phyloP scores from a whole-genome alignment of 2,329 filamentous ascomycete genomes.

The Aspergillus terreus region DNA sequence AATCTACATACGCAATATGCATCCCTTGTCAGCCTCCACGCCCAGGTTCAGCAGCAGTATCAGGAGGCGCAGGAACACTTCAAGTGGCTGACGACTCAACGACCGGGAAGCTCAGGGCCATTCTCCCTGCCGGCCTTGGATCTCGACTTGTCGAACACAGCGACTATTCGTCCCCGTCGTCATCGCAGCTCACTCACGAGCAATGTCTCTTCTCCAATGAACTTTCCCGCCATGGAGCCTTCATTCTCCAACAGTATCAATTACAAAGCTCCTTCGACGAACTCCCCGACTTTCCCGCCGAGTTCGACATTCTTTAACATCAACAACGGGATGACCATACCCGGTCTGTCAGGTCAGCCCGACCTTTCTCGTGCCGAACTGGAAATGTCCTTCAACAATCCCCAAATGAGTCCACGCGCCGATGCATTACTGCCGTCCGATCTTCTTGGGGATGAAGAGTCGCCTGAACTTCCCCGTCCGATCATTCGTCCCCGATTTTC shows the following conservation, averaged over 20 bases:
- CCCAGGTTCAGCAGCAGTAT: slow-evolving; percentile 43
- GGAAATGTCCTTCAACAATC: slow-evolving; percentile 54
- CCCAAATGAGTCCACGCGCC: slow-evolving; percentile 62
- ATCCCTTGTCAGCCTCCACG: slow-evolving; percentile 38
- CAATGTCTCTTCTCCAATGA: slow-evolving; percentile 45
- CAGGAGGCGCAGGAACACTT: slow-evolving; percentile 45
- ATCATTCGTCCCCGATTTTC: slow-evolving; percentile 27
- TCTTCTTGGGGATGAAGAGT: slow-evolving; percentile 55
- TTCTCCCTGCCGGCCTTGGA: slow-evolving; percentile 43
- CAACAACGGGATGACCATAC: slow-evolving; percentile 60
- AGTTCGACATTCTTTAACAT: slow-evolving; percentile 58
- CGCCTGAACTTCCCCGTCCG: slow-evolving; percentile 31
- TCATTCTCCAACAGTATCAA: slow-evolving; percentile 38
- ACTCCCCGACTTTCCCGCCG: slow-evolving; percentile 51
- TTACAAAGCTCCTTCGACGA: slow-evolving; percentile 48
- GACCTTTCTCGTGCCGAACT: slow-evolving; percentile 46
- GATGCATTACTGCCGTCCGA: slow-evolving; percentile 60
- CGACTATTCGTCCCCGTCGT: slow-evolving; percentile 41
- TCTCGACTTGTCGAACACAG: slow-evolving; percentile 37
- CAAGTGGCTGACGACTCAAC: slow-evolving; percentile 41
- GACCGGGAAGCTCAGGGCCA: slow-evolving; percentile 33
- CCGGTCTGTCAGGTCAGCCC: slow-evolving; percentile 38
- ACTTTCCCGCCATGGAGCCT: slow-evolving; percentile 38
- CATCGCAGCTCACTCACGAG: slow-evolving; percentile 46
- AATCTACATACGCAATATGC: slow-evolving; percentile 43